Evolutionary conservation across 192 early-diverging fungal genomes (phyloP), one percentile per base, ranked within the genome.

Genomic region (Funneliformis mosseae): DNA sequence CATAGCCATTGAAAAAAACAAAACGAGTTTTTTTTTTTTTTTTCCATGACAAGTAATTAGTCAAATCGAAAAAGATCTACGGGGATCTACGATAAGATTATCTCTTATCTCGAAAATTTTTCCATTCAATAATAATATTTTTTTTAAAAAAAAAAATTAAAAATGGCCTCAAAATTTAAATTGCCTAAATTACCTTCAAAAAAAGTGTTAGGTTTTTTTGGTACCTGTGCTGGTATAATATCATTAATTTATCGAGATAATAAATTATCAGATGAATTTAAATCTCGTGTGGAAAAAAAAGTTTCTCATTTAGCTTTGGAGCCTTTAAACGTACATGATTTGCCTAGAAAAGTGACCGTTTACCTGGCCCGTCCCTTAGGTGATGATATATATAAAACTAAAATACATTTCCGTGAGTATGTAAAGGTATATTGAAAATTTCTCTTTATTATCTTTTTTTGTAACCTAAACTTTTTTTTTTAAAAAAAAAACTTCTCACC

Each of bases 321-420:
- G 50, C 39, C 81, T 11, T 83, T 83, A 38, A 82, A 60, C 12
- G 81, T 80, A n/a, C 81, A 84, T 71, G 85, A 86, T 5, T 81
- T 86, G 81, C 85, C 85, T 25, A 81, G 83, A 42, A 86, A 84
- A 50, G 85, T 86, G 42, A 86, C 83, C 1, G 83, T 86, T 11
- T 86, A 84, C 28, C 74, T 86, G 8, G 83, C 82, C 16, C 78
- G 83, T 11, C 85, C 85, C 25, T 78, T 81, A 28, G 83, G 85
- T 16, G 85, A 86, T 75, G 85, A 83, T 10, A 83, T 86, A 42
- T 80, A 84, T 74, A 86, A 86, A 63, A 83, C 85, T n/a, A 83
- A 83, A 23, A 77, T 83, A 45, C 84, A 86, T 61, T 86, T 86
- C 69, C 81, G 82, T 50, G 77, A 81, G 39, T 86, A 82, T 74